These are phyloP conservation scores for Corymbia calophylla DNA, from an alignment of 441 rosid species.

Conservation along the genomic window DNA sequence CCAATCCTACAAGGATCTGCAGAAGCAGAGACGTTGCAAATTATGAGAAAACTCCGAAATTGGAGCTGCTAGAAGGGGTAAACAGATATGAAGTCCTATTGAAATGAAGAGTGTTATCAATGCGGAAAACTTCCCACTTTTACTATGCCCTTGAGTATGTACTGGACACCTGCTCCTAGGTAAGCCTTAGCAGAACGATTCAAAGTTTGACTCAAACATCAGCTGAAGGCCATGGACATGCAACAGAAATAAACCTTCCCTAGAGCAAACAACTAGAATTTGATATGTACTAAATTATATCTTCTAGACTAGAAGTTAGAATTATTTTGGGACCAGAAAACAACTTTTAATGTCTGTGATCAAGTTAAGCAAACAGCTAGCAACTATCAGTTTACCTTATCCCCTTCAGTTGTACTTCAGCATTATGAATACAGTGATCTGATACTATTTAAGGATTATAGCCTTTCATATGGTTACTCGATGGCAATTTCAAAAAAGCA, in stretches of 20 bases:
- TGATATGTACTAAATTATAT: not conserved
- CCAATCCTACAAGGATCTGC: conserved; percentile 66
- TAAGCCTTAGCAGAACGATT: not conserved
- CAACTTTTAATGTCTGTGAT: not conserved
- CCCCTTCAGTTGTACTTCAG: not conserved
- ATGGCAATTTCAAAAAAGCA: not conserved
- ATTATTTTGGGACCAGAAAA: not conserved
- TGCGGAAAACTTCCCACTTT: not conserved
- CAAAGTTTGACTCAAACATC: not conserved
- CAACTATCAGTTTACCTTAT: not conserved
- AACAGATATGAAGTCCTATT: not conserved
- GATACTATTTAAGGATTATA: not conserved
- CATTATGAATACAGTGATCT: not conserved
- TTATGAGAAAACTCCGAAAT: not conserved
- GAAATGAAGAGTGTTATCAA: not conserved
- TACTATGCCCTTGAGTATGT: not conserved
- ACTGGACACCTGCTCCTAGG: not conserved
- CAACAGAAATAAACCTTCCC: not conserved
- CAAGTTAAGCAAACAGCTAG: not conserved
- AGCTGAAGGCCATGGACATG: not conserved
- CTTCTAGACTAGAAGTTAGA: not conserved
- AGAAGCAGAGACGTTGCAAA: not conserved
- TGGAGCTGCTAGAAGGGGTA: not conserved
- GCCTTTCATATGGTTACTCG: not conserved
- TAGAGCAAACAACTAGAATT: not conserved